Conservation (phyloP, 176 grass and related monocot genomes). For the Hsuehochloa calcarea region DNA sequence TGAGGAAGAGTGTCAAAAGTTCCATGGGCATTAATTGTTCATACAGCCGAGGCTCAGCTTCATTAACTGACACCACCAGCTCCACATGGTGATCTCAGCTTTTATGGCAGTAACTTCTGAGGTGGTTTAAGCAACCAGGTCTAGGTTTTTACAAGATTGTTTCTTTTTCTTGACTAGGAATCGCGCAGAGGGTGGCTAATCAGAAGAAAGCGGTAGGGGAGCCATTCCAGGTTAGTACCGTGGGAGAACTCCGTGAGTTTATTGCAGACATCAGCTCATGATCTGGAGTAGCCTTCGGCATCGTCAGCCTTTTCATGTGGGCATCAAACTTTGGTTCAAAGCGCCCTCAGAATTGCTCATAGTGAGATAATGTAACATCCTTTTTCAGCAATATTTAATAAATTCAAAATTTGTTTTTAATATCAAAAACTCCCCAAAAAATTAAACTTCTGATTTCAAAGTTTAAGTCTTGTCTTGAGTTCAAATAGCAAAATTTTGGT, state of each 20-base stretch:
- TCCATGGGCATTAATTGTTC: slow-evolving; percentile 55
- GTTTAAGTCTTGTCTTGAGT: too few species aligned
- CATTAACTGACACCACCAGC: slow-evolving; percentile 20
- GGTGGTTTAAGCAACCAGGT: too few species aligned
- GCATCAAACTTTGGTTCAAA: slow-evolving; percentile 35
- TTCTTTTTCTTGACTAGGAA: slow-evolving; percentile 42
- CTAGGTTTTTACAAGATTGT: slow-evolving; percentile 18
- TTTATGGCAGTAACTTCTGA: not conserved
- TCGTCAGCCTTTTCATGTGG: slow-evolving; percentile 45
- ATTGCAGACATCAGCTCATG: slow-evolving; percentile 46
- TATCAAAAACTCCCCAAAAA: too few species aligned
- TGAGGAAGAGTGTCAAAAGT: slow-evolving; percentile 54
- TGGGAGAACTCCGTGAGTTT: slow-evolving; percentile 58
- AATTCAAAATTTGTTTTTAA: too few species aligned
- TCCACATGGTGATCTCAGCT: slow-evolving; percentile 37
- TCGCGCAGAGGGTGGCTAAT: slow-evolving; percentile 28
- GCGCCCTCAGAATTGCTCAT: not conserved
- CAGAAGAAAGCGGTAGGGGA: slow-evolving; percentile 22
- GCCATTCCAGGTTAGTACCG: slow-evolving; percentile 45
- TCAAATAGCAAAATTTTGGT: too few species aligned
- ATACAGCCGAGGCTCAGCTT: slow-evolving; percentile 57
- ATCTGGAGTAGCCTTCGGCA: slow-evolving; percentile 45
- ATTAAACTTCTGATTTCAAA: too few species aligned
- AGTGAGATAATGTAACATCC: not conserved
- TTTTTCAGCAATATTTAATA: too few species aligned